Conservation (phyloP, 805 yeast genomes). For the Myxozyma mucilagina region DNA sequence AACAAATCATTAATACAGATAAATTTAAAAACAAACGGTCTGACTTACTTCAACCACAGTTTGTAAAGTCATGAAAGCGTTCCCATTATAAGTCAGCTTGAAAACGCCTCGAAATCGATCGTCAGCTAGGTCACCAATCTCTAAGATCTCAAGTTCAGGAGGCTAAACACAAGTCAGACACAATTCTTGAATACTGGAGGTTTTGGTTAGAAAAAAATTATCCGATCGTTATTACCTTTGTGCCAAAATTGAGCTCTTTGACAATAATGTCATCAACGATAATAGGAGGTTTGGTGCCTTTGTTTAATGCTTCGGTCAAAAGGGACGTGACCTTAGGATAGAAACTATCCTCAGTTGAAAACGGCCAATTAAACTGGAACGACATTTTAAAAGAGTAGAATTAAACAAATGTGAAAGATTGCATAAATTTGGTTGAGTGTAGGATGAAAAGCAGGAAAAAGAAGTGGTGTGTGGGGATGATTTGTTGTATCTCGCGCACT, state of each 20-base stretch:
- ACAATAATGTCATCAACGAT: constrained; percentile 69
- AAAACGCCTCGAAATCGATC: constrained; percentile 82
- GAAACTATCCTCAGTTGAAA: constrained; percentile 65
- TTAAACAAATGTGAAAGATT: neutral
- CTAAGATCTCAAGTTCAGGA: constrained; percentile 75
- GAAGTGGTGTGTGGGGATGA: neutral
- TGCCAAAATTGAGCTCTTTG: constrained; percentile 70
- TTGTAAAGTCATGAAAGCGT: constrained; percentile 69
- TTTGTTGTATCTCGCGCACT: neutral
- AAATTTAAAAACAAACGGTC: too few relatives aligned
- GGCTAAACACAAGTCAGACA: constrained; percentile 38
- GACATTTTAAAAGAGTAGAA: constrained; percentile 52
- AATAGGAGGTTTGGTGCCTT: constrained; percentile 67
- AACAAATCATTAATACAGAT: neutral
- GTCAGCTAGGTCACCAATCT: constrained; percentile 74
- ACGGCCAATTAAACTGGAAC: constrained; percentile 74
- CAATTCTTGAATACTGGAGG: neutral
- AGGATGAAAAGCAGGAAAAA: neutral
- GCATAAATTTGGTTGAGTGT: too few relatives aligned
- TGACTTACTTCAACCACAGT: constrained; percentile 55
- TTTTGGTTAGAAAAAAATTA: neutral
- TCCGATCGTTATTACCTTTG: constrained; percentile 41
- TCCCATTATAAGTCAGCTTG: constrained; percentile 73
- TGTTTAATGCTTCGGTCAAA: constrained; percentile 69
- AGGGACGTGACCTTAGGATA: constrained; percentile 63